A percentile compares a stretch with the other conserved stretches of the same genome.
Evolutionary conservation across 2,329 filamentous ascomycete genomes (phyloP).

Genomic region (Lojkania enalia): DNA sequence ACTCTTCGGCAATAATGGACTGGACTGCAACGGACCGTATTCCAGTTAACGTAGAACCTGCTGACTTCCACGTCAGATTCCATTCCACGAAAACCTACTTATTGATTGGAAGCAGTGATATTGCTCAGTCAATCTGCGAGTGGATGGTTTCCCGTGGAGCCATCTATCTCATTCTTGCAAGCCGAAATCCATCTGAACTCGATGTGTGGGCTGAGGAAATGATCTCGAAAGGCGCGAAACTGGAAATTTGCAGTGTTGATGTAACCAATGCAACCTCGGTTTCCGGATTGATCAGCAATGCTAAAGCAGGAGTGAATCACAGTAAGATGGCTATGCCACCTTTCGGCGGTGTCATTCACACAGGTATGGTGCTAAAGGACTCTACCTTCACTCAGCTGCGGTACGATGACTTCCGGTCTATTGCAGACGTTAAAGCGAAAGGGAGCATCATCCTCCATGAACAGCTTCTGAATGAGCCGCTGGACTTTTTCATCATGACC

Average conservation of each 20-base stretch:
- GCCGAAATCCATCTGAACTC: conserved; percentile 42
- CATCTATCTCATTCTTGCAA: conserved; percentile 34
- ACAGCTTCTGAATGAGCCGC: conserved; percentile 6
- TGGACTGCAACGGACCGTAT: conserved; percentile 8
- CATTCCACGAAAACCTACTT: conserved; percentile 18
- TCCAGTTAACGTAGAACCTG: conserved; percentile 7
- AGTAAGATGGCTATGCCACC: conserved; percentile 6
- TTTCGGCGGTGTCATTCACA: conserved; percentile 18
- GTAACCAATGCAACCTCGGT: conserved; percentile 10
- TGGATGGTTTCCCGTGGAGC: conserved; percentile 24
- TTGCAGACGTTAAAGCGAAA: conserved; percentile 15
- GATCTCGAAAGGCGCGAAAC: conserved; percentile 6
- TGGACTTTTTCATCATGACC: conserved; percentile 27
- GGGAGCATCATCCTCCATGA: conserved; percentile 17
- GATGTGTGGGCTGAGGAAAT: conserved; percentile 10
- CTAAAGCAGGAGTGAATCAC: neutral
- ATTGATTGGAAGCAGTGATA: conserved; percentile 22
- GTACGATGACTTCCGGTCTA: conserved; percentile 9
- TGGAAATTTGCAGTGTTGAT: conserved; percentile 8
- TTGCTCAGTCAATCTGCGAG: conserved; percentile 16
- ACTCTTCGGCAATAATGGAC: conserved; percentile 8
- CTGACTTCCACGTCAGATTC: conserved; percentile 7
- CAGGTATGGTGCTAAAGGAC: conserved; percentile 17
- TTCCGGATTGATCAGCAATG: neutral
- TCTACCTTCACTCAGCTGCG: conserved; percentile 13